phyloP scores from a whole-genome alignment of 805 yeast genomes.

The Kazachstania viticola region DNA sequence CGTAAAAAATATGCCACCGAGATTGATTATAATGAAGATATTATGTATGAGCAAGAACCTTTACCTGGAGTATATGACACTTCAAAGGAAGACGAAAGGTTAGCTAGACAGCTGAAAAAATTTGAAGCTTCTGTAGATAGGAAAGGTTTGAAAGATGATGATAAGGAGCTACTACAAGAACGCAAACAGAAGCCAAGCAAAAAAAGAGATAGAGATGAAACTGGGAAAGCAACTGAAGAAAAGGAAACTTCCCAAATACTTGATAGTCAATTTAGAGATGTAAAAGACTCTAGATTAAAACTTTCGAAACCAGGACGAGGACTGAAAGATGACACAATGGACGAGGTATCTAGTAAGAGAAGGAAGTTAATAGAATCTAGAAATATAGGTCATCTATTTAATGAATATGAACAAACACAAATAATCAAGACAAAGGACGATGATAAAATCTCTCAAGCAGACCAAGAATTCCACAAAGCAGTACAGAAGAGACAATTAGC shows the following conservation, averaged over 20 bases:
- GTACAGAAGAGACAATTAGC: conserved; percentile 7
- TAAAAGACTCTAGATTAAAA: conserved; percentile 10
- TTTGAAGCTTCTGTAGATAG: conserved; percentile 36
- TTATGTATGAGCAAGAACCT: conserved; percentile 67
- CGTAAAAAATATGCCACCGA: conserved; percentile 45
- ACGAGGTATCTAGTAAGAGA: conserved; percentile 22
- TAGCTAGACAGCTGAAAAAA: conserved; percentile 27
- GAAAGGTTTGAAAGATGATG: conserved; percentile 32
- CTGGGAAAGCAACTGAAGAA: conserved; percentile 11
- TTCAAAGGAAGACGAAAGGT: conserved; percentile 39
- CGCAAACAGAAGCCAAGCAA: conserved; percentile 16
- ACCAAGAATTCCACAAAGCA: conserved; percentile 1
- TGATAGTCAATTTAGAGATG: neutral
- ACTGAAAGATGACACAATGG: conserved; percentile 3
- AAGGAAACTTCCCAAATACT: neutral
- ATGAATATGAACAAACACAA: too few species aligned
- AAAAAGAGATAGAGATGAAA: conserved; percentile 5
- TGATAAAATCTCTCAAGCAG: neutral
- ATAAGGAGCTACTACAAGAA: conserved; percentile 16
- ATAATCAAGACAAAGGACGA: neutral
- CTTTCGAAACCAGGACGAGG: conserved; percentile 31
- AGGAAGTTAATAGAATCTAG: conserved; percentile 11
- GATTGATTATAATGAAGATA: conserved; percentile 74
- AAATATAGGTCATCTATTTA: conserved; percentile 3
- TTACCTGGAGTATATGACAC: conserved; percentile 59